Base-by-base conservation (phyloP, 2,329 filamentous ascomycete species). In the Trichoderma atroviride region DNA sequence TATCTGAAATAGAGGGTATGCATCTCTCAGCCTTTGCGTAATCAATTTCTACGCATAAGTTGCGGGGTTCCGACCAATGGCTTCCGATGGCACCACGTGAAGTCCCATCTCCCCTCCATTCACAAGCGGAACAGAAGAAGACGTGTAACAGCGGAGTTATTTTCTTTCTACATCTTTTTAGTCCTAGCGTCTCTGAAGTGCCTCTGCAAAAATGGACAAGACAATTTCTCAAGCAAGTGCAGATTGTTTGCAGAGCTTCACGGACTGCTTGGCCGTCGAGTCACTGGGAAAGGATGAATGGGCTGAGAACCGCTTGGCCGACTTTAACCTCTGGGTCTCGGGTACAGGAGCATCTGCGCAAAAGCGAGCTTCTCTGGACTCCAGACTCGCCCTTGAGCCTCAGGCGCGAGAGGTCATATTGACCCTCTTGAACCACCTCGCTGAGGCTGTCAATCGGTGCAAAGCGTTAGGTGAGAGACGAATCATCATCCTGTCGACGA, bases 251-350 rank as follows among this genome's bases (percentile, higher is more conserved):
- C 58, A 61, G 37, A 62, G 62, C 29, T 56, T 70, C 57, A 31
- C 59, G 33, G 13, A 43, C 31, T 70, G 69, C 57, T 58, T 70
- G 37, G 33, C 24, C 5, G 50, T 61, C 33, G 65, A 70, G 43
- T n/a, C 40, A 31, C 57, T 68, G 19, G 61, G 56, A 62, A 70
- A 70, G 40, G 35, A 57, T 11, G 57, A 58, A 40, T 70, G 69
- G 69, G 69, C 69, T 10, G 69, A 70, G 52, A 70, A 65, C 31
- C 62, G 69, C 47, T 59, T 70, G 37, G 69, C 69, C 9, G 69
- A 70, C 40, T 67, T 70, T 22, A 67, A 63, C 35, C 52, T 70
- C 16, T 70, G 69, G 69, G 69, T 65, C 35, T 62, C 69, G 6
- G 63, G 69, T 14, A 65, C 65, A 40, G 69, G 69, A 11, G 69